phyloP scores from a whole-genome alignment of 1,284 basidiomycete genomes.

The Moesziomyces sp. region DNA sequence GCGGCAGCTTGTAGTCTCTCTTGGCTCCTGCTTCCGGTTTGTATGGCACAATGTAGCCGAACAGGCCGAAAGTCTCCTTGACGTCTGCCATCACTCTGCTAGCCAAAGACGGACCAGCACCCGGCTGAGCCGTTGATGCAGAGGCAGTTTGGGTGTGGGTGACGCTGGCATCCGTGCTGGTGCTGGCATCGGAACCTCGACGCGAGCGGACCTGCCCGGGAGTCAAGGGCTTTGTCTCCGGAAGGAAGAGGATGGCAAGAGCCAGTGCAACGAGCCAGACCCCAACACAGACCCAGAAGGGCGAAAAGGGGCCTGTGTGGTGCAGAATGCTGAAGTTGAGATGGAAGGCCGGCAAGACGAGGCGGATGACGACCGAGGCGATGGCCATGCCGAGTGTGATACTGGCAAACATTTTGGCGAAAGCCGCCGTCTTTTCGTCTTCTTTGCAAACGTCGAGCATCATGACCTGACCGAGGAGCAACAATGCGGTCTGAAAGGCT shows the following conservation, averaged over 20 bases:
- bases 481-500: slow-evolving; percentile 5
- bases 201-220: neutral
- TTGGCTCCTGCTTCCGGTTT: slow-evolving; percentile 8
- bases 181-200: slow-evolving; percentile 7
- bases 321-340: slow-evolving; percentile 35
- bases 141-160: too few relatives aligned
- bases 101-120: neutral
- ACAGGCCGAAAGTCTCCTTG: slow-evolving; percentile 13
- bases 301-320: slow-evolving; percentile 36
- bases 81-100: neutral
- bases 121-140: neutral
- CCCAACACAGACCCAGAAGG: slow-evolving; percentile 17
- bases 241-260: slow-evolving; percentile 7
- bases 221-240: slow-evolving; percentile 19
- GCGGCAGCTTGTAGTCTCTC: slow-evolving; percentile 29
- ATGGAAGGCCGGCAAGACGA: slow-evolving; percentile 22
- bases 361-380: slow-evolving; percentile 9
- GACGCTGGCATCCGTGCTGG: neutral
- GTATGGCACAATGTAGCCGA: slow-evolving; percentile 36
- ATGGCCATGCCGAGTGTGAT: slow-evolving; percentile 23
- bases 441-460: slow-evolving; percentile 27
- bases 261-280: neutral
- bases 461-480: slow-evolving; percentile 31
- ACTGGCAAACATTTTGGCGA: slow-evolving; percentile 13
- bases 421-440: slow-evolving; percentile 30